Conservation (phyloP, 257 asterid genomes). For the Ilex aquifolium region DNA sequence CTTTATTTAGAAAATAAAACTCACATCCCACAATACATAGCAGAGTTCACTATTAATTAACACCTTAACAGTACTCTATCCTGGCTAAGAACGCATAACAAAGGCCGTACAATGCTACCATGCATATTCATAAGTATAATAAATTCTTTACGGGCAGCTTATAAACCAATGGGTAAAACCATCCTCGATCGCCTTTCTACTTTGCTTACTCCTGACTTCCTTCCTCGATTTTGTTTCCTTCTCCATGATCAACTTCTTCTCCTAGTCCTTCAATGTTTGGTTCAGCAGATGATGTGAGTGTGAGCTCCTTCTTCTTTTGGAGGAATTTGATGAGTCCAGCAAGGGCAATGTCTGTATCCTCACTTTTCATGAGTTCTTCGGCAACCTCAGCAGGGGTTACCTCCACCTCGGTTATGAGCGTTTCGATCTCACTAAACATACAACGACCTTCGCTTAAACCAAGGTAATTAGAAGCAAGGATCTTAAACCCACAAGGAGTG, state of each 20-base stretch:
- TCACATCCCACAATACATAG: too few relatives aligned
- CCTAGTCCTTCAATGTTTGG: conserved; percentile 8
- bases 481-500: conserved; percentile 32
- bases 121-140: too few relatives aligned
- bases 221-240: not conserved
- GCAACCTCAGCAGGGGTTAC: conserved; percentile 62
- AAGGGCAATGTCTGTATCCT: conserved; percentile 29
- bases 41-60: too few relatives aligned
- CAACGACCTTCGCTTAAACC: conserved; percentile 26
- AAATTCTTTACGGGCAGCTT: too few relatives aligned
- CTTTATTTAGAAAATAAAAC: too few relatives aligned
- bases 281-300: not conserved
- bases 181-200: not conserved
- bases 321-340: conserved; percentile 34
- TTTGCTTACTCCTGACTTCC: not conserved
- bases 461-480: conserved; percentile 32
- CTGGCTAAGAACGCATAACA: too few relatives aligned
- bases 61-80: too few relatives aligned
- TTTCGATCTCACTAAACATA: conserved; percentile 5
- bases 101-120: too few relatives aligned
- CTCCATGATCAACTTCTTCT: conserved; percentile 5
- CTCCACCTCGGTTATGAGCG: conserved; percentile 18
- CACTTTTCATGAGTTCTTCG: conserved; percentile 38
- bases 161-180: too few relatives aligned
- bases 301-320: conserved; percentile 15